Conservation (phyloP, 164 flowering plant genomes). For the Warburgia ugandensis region DNA sequence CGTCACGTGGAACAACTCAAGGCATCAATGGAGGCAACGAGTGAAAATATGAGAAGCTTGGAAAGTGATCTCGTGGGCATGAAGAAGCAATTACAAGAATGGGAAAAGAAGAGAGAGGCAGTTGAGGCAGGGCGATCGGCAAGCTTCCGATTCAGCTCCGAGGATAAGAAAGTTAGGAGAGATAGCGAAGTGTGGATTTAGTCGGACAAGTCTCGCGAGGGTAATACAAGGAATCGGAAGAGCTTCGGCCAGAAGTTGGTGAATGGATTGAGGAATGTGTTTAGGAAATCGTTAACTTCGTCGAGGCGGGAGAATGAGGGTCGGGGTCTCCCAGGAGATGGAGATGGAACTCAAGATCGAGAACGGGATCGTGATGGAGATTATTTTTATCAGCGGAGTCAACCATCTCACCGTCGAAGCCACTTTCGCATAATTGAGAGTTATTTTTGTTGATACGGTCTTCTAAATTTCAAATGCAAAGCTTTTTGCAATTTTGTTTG, state of each 20-base stretch:
- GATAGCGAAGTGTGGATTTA: slow-evolving; percentile 37
- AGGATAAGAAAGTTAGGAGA: slow-evolving; percentile 28
- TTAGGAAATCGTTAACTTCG: slow-evolving; percentile 22
- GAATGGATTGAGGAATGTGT: slow-evolving; percentile 43
- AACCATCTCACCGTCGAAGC: no score
- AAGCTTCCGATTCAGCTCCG: slow-evolving; percentile 43
- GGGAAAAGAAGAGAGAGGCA: slow-evolving; percentile 12
- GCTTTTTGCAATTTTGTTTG: no score
- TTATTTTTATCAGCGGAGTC: no score
- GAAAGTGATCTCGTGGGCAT: slow-evolving; percentile 54
- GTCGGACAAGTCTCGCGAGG: slow-evolving; percentile 1
- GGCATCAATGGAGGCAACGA: slow-evolving; percentile 50
- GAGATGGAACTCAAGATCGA: background rate
- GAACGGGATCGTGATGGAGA: no score
- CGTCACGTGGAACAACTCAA: slow-evolving; percentile 51
- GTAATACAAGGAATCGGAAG: slow-evolving; percentile 12
- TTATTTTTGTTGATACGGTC: no score
- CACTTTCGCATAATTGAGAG: no score
- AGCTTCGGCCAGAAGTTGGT: slow-evolving; percentile 36
- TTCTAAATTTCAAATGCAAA: no score
- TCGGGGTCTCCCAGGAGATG: background rate
- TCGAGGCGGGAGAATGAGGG: background rate
- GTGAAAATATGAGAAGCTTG: slow-evolving; percentile 45
- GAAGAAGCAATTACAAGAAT: slow-evolving; percentile 36
- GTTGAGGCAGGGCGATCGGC: slow-evolving; percentile 29